Evolutionary conservation across 2,329 filamentous ascomycete species (phyloP).

Genomic region (Corynespora cassiicola): DNA sequence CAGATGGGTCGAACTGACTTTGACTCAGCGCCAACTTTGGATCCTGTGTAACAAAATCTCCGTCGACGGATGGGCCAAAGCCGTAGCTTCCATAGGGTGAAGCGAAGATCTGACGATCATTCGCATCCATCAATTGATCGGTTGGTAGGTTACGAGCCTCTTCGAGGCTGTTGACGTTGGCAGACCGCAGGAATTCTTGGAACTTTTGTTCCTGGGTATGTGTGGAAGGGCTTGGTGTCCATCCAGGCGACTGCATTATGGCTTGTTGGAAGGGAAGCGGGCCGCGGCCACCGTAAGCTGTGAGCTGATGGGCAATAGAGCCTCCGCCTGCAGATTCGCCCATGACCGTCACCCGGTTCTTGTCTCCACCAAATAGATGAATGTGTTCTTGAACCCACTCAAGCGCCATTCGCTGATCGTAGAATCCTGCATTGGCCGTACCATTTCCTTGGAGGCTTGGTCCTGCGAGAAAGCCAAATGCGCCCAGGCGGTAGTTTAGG

Average conservation of each 20-base stretch:
- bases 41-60: constrained; percentile 54
- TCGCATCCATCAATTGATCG: constrained; percentile 50
- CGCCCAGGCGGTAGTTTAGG: constrained; percentile 58
- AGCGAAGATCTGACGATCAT: constrained; percentile 44
- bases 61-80: constrained; percentile 53
- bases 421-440: constrained; percentile 43
- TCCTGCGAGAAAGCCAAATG: constrained; percentile 55
- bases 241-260: constrained; percentile 54
- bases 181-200: constrained; percentile 46
- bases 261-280: constrained; percentile 53
- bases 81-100: constrained; percentile 50
- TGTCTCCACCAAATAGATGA: constrained; percentile 59
- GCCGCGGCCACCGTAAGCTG: constrained; percentile 54
- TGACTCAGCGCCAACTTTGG: constrained; percentile 54
- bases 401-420: constrained; percentile 57
- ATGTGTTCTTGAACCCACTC: constrained; percentile 60
- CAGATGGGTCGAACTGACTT: constrained; percentile 52
- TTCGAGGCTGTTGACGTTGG: constrained; percentile 53
- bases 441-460: constrained; percentile 46
- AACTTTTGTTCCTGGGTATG: constrained; percentile 47
- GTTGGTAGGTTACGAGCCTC: constrained; percentile 52
- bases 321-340: constrained; percentile 58
- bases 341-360: constrained; percentile 32
- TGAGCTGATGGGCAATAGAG: constrained; percentile 63
- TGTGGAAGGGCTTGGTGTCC: constrained; percentile 24